A percentile compares a stretch with the other conserved stretches of the same genome.
Conservation (phyloP, 2,329 filamentous ascomycete species). For the Clonostachys byssicola region DNA sequence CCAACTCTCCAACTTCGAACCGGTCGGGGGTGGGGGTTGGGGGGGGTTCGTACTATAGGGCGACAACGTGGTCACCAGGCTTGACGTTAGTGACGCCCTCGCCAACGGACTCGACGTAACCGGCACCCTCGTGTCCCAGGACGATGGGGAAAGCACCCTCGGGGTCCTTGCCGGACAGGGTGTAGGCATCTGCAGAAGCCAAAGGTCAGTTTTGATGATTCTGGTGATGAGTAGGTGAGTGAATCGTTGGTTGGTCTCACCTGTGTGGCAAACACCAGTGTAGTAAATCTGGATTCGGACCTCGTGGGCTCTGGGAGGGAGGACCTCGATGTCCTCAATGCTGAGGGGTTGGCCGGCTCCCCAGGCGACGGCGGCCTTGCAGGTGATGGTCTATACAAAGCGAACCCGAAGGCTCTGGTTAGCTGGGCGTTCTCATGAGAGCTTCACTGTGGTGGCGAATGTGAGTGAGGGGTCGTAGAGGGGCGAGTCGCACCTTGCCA, state of each 20-base stretch:
- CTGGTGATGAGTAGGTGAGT: neutral
- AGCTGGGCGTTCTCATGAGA: neutral
- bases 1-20: neutral
- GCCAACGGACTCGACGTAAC: conserved; percentile 88
- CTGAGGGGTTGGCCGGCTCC: conserved; percentile 86
- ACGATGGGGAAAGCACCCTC: conserved; percentile 91
- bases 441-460: neutral
- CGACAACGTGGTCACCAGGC: conserved; percentile 85
- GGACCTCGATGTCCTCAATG: conserved; percentile 91
- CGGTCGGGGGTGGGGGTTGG: conserved; percentile 7
- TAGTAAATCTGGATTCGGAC: conserved; percentile 97
- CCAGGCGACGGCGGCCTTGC: conserved; percentile 98
- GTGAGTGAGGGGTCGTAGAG: conserved; percentile 10
- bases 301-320: conserved; percentile 83
- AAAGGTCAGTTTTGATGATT: neutral
- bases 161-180: conserved; percentile 91
- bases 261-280: conserved; percentile 98
- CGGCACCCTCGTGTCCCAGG: conserved; percentile 86
- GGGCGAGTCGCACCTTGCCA: conserved; percentile 38
- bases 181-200: conserved; percentile 75
- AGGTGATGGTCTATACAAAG: conserved; percentile 73
- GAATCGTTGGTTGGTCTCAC: conserved; percentile 34
- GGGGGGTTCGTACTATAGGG: conserved; percentile 67
- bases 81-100: conserved; percentile 95
- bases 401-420: neutral